These are phyloP conservation scores for Xerophyta viscosa DNA, from an alignment of 106 monocot species.

Conservation along the genomic window DNA sequence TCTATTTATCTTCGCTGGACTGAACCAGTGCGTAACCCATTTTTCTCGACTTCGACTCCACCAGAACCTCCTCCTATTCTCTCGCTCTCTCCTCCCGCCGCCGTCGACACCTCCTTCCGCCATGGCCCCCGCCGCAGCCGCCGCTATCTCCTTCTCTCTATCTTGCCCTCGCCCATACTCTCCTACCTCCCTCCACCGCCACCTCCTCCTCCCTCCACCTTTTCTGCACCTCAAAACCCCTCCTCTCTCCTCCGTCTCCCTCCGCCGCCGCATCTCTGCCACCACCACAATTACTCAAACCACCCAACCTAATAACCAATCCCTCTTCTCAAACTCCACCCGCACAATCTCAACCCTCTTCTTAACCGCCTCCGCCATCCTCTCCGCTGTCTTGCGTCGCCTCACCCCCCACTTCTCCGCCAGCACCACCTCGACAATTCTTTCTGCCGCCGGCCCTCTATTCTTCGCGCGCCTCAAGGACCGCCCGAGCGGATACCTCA, in stretches of 20 bases:
- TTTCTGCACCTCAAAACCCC: not conserved
- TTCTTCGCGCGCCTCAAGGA: slow-evolving; percentile 46
- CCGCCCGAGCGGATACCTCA: slow-evolving; percentile 50
- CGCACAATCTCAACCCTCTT: slow-evolving; percentile 16
- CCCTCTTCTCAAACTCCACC: slow-evolving; percentile 13
- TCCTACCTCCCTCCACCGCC: not conserved
- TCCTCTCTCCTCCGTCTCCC: slow-evolving; percentile 3
- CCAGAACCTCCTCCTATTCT: not conserved
- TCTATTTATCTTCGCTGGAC: no score
- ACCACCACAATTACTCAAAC: not conserved
- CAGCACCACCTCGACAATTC: not conserved
- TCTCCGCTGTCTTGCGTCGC: not conserved
- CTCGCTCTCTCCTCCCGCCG: not conserved
- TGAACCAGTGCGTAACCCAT: no score
- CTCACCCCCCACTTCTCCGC: not conserved
- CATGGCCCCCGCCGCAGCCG: no score
- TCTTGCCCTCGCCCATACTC: not conserved
- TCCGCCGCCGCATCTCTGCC: not conserved
- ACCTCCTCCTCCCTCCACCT: not conserved
- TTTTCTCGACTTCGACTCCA: no score
- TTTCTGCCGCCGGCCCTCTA: slow-evolving; percentile 23
- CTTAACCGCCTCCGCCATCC: slow-evolving; percentile 15
- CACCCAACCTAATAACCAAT: slow-evolving; percentile 11
- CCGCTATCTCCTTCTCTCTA: no score
- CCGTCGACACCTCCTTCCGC: not conserved